Conservation (phyloP, 805 yeast genomes). For the Schizosaccharomyces osmophilus region DNA sequence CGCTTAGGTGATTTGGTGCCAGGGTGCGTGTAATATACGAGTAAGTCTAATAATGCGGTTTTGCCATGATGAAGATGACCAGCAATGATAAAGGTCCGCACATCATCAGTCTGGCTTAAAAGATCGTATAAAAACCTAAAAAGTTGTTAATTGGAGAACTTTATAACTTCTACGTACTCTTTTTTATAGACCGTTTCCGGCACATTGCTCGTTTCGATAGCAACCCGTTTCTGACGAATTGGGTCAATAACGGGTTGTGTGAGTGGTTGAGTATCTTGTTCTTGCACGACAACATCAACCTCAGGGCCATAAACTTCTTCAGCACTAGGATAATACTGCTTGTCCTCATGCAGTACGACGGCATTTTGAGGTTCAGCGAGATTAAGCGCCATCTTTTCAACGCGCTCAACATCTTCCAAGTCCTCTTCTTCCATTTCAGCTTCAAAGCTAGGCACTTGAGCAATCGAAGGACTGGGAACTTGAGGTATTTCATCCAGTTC, state of each 20-base stretch:
- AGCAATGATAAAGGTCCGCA: slow-evolving; percentile 51
- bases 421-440: slow-evolving; percentile 6
- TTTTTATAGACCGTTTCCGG: slow-evolving; percentile 41
- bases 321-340: slow-evolving; percentile 20
- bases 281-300: slow-evolving; percentile 40
- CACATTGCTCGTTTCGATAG: slow-evolving; percentile 25
- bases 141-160: background rate
- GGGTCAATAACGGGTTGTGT: slow-evolving; percentile 47
- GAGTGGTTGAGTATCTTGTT: slow-evolving; percentile 26
- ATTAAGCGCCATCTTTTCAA: background rate
- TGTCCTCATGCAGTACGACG: slow-evolving; percentile 23
- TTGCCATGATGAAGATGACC: slow-evolving; percentile 76
- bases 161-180: slow-evolving; percentile 18
- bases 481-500: slow-evolving; percentile 11
- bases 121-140: slow-evolving; percentile 19
- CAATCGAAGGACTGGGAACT: slow-evolving; percentile 1
- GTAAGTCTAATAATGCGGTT: slow-evolving; percentile 46
- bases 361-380: slow-evolving; percentile 7
- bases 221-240: slow-evolving; percentile 17
- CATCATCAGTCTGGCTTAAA: slow-evolving; percentile 31
- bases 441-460: slow-evolving; percentile 1
- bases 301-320: slow-evolving; percentile 29
- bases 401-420: slow-evolving; percentile 7
- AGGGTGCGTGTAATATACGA: slow-evolving; percentile 43
- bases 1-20: slow-evolving; percentile 9